Percentiles rank a stretch among this genome's conserved stretches.
These are phyloP conservation scores for Clavispora santaluciae DNA, from an alignment of 805 yeast genomes.

Conservation along the genomic window DNA sequence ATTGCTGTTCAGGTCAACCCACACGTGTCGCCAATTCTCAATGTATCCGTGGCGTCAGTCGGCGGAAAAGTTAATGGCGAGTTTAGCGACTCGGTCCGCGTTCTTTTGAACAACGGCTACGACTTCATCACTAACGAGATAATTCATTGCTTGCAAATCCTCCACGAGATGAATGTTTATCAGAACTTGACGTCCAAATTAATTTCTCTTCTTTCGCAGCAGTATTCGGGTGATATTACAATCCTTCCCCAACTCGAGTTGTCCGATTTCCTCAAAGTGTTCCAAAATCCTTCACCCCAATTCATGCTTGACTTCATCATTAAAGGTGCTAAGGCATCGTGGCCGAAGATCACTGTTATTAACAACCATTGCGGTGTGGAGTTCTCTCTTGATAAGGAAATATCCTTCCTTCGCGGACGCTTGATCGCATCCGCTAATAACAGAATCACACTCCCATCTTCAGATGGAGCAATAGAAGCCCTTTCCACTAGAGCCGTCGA, in stretches of 20 bases:
- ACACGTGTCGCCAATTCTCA: slow-evolving; percentile 86
- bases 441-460: slow-evolving; percentile 6
- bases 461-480: not conserved
- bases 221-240: slow-evolving; percentile 90
- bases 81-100: slow-evolving; percentile 50
- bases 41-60: slow-evolving; percentile 59
- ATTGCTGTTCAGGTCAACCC: slow-evolving; percentile 98
- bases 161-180: slow-evolving; percentile 72
- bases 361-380: slow-evolving; percentile 89
- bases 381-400: slow-evolving; percentile 77
- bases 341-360: slow-evolving; percentile 87
- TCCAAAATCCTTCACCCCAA: slow-evolving; percentile 78
- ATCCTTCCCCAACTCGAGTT: slow-evolving; percentile 73
- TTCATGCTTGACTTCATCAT: slow-evolving; percentile 64
- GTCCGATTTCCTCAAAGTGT: slow-evolving; percentile 54
- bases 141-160: slow-evolving; percentile 69
- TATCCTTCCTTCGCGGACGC: slow-evolving; percentile 60
- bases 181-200: slow-evolving; percentile 68
- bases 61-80: slow-evolving; percentile 68
- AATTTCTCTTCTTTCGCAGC: slow-evolving; percentile 74
- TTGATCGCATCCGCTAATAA: slow-evolving; percentile 37
- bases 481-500: not conserved
- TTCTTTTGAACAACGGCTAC: slow-evolving; percentile 48
- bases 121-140: slow-evolving; percentile 64
- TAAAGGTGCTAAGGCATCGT: slow-evolving; percentile 86